Base-by-base conservation (phyloP, 352 stramenopile species). In the Phytophthora crassamura region DNA sequence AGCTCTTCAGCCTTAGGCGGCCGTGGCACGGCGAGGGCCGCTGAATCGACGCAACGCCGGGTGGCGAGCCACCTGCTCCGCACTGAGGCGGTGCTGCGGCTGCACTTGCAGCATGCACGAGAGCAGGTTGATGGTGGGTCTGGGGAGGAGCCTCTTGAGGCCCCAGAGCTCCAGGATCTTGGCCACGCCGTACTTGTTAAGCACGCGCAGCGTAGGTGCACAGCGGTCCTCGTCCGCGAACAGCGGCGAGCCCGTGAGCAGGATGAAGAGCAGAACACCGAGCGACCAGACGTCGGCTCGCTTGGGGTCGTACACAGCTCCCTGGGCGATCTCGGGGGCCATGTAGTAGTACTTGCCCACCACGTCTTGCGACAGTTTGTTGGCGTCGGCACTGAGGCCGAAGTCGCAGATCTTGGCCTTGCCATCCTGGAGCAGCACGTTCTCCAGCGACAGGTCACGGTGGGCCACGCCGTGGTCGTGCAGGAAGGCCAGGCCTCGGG, bases 311-410 rank as follows among this genome's bases (percentile, higher is more conserved):
- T 89, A 91, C 16, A 52, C 43, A 22, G 62, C 50, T 8, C 46
- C 68, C 7, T 58, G 36, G 0, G 51, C 16, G 22, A 90, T 67
- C 58, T 91, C 83, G 0, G 80, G 83, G 9, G 83, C 80, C 80
- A 88, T 91, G 73, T 89, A 90, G 62, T 85, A 84, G 33, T 74
- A 72, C 34, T 91, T 91, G 35, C 82, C 82, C 15, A 91, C 82
- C 12, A 69, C 57, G 12, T 87, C 80, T 1, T 50, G 57, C 45
- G 78, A 74, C 8, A 70, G 33, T 20, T 64, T 59, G 15, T 66
- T 60, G 7, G 78, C 71, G 51, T 78, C 74, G 4, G 72, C 72
- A 42, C 77, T 86, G 6, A 91, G 66, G 0, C 80, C 82, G 72
- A 91, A 91, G 64, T 89, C 82, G 40, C 78, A 87, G 46, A 88